Evolutionary conservation across 768 basidiomycete genomes (phyloP).

Genomic region (Serendipita sp.): DNA sequence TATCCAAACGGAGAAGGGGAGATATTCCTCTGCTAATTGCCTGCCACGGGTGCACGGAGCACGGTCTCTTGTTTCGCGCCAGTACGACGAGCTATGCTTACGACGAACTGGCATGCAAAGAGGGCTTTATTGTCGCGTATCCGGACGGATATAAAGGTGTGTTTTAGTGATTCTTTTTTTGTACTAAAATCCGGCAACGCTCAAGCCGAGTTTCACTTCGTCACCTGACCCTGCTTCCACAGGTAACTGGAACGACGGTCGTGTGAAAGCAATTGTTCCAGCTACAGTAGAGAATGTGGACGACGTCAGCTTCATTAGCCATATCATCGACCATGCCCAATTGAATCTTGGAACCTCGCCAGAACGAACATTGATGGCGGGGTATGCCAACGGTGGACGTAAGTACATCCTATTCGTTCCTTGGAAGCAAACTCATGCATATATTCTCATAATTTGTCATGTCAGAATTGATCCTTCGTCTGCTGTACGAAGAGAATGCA

Average conservation of each 20-base stretch:
- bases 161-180: background rate
- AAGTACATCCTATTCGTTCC: background rate
- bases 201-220: background rate
- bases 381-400: slow-evolving; percentile 1
- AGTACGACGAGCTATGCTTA: background rate
- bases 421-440: background rate
- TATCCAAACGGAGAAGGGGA: background rate
- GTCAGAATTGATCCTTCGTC: background rate
- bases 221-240: background rate
- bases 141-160: slow-evolving; percentile 2
- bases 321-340: background rate
- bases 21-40: background rate
- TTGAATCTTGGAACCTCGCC: background rate
- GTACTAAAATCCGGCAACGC: background rate
- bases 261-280: background rate
- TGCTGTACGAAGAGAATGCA: background rate
- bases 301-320: background rate
- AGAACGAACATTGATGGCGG: background rate
- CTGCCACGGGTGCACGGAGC: slow-evolving; percentile 3
- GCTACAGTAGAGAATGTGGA: background rate
- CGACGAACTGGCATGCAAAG: background rate
- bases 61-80: background rate
- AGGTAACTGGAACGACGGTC: slow-evolving; percentile 4
- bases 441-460: background rate
- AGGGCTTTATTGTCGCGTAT: slow-evolving; percentile 2